A percentile compares a stretch with the other conserved stretches of the same genome.
Conservation (phyloP, 2,329 filamentous ascomycete species). For the Alternaria sp. region DNA sequence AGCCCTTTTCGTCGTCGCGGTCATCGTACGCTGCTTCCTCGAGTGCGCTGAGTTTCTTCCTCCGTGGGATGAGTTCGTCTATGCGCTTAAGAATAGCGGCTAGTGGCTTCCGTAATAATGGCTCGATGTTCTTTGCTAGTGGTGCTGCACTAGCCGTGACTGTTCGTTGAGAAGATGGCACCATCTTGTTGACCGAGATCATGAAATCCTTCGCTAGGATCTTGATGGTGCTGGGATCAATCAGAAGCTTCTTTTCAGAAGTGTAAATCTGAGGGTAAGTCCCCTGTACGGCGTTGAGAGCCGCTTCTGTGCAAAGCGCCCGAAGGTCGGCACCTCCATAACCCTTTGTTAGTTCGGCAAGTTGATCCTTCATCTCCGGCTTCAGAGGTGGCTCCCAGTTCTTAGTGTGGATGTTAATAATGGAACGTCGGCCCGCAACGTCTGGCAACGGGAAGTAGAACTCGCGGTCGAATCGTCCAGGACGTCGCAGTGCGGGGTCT, state of each 20-base stretch:
- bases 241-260: constrained; percentile 85
- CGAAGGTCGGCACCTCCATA: constrained; percentile 95
- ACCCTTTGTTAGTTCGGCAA: constrained; percentile 90
- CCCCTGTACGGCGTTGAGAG: constrained; percentile 92
- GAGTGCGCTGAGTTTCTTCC: constrained; percentile 85
- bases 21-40: constrained; percentile 95
- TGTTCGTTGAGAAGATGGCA: constrained; percentile 92
- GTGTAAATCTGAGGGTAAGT: constrained; percentile 96
- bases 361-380: constrained; percentile 77
- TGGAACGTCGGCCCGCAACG: constrained; percentile 77
- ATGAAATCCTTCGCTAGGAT: constrained; percentile 95
- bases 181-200: constrained; percentile 93
- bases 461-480: constrained; percentile 94
- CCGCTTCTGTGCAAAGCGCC: constrained; percentile 93
- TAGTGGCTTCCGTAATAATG: constrained; percentile 77
- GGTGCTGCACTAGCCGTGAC: constrained; percentile 83
- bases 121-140: constrained; percentile 79
- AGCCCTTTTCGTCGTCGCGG: constrained; percentile 80
- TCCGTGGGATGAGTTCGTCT: constrained; percentile 79
- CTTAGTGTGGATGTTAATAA: constrained; percentile 93
- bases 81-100: constrained; percentile 71
- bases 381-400: constrained; percentile 84
- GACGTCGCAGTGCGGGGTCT: constrained; percentile 90
- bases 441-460: constrained; percentile 97
- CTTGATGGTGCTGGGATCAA: constrained; percentile 82